phyloP scores from a whole-genome alignment of 331 rosid species.

The Malus hybrid region DNA sequence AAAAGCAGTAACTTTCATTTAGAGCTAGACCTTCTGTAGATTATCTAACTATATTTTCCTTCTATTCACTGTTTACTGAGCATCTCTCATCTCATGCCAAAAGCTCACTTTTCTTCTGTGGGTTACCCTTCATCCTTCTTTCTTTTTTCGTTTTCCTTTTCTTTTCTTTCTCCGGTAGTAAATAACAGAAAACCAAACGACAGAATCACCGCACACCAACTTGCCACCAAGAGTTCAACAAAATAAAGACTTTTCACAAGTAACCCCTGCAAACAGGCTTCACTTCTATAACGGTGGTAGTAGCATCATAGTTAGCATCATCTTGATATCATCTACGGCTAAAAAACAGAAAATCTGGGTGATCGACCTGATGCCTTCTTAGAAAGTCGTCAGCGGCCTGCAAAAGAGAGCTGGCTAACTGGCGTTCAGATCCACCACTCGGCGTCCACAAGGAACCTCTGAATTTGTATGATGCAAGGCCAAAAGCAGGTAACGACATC shows the following conservation, averaged over 20 bases:
- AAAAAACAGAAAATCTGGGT: conserved; percentile 87
- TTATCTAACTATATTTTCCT: conserved; percentile 28
- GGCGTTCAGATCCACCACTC: conserved; percentile 55
- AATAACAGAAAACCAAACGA: conserved; percentile 24
- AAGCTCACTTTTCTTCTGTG: conserved; percentile 19
- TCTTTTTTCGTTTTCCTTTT: background rate
- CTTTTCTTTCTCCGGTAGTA: conserved; percentile 10
- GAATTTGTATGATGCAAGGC: conserved; percentile 92
- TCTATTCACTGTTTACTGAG: conserved; percentile 18
- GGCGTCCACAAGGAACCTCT: conserved; percentile 78
- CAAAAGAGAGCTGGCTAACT: conserved; percentile 43
- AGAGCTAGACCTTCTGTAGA: conserved; percentile 24
- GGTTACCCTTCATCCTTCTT: conserved; percentile 3
- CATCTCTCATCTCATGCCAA: conserved; percentile 7
- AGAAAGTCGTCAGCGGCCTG: conserved; percentile 59
- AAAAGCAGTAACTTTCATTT: conserved; percentile 22
- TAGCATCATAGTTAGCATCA: background rate
- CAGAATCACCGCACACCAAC: conserved; percentile 14
- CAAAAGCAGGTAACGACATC: conserved; percentile 62
- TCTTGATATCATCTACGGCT: conserved; percentile 34
- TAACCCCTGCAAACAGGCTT: conserved; percentile 12
- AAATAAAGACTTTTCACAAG: conserved; percentile 7
- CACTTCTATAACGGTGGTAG: conserved; percentile 12
- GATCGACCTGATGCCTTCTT: conserved; percentile 56
- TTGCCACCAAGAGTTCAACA: conserved; percentile 13